phyloP scores from a whole-genome alignment of 352 stramenopile species.

The Phytophthora macrochlamydospora region DNA sequence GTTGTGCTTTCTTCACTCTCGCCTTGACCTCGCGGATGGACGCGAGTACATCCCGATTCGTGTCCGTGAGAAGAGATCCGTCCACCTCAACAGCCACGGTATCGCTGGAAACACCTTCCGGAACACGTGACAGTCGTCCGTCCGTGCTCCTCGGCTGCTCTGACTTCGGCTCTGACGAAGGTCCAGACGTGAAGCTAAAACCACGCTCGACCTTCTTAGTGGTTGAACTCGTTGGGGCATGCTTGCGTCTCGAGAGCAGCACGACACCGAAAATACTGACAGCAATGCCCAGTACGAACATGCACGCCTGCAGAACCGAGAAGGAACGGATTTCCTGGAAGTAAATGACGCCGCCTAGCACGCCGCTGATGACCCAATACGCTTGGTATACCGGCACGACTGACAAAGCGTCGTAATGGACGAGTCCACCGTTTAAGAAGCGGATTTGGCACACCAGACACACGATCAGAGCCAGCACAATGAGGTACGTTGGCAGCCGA shows the following conservation, averaged over 20 bases:
- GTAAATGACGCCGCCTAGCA: slow-evolving; percentile 90
- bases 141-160: slow-evolving; percentile 24
- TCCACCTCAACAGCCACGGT: slow-evolving; percentile 11
- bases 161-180: slow-evolving; percentile 19
- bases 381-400: slow-evolving; percentile 88
- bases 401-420: slow-evolving; percentile 82
- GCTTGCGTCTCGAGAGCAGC: slow-evolving; percentile 78
- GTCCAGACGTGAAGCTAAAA: slow-evolving; percentile 67
- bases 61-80: slow-evolving; percentile 1
- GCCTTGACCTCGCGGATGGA: slow-evolving; percentile 23
- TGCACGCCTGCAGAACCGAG: slow-evolving; percentile 67
- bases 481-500: slow-evolving; percentile 71
- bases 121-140: slow-evolving; percentile 10
- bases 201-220: slow-evolving; percentile 69
- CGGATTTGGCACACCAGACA: slow-evolving; percentile 80
- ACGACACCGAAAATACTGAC: slow-evolving; percentile 87
- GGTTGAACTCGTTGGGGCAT: slow-evolving; percentile 27
- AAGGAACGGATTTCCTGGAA: slow-evolving; percentile 91
- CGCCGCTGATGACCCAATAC: slow-evolving; percentile 91
- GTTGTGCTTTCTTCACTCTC: slow-evolving; percentile 33
- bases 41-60: slow-evolving; percentile 13
- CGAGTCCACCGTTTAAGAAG: slow-evolving; percentile 78
- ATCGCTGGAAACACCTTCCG: slow-evolving; percentile 12
- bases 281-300: slow-evolving; percentile 86
- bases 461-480: slow-evolving; percentile 59